phyloP scores from a whole-genome alignment of 192 early-diverging fungal genomes.

The Funneliformis mosseae region DNA sequence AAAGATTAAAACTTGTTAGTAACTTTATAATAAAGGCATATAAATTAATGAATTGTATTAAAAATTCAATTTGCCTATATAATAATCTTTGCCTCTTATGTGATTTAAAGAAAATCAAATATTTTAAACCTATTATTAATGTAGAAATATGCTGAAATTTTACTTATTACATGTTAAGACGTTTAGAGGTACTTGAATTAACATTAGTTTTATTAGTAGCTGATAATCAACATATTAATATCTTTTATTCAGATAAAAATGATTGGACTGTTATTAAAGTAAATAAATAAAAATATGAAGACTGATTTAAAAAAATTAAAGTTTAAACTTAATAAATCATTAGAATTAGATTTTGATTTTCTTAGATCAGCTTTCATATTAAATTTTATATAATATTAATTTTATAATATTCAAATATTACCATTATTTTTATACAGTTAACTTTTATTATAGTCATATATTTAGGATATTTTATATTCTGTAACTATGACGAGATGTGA shows the following conservation, averaged over 20 bases:
- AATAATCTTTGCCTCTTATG: neutral
- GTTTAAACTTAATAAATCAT: neutral
- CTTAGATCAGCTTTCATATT: too few relatives aligned
- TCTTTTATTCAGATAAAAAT: neutral
- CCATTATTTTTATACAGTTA: too few relatives aligned
- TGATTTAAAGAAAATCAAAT: neutral
- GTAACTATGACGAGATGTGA: too few relatives aligned
- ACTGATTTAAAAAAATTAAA: neutral
- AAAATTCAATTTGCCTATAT: neutral
- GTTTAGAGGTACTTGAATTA: neutral
- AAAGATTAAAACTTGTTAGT: neutral
- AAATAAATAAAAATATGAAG: neutral
- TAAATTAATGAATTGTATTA: too few relatives aligned
- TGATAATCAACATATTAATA: neutral
- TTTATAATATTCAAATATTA: too few relatives aligned
- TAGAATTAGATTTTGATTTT: too few relatives aligned
- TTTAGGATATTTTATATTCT: too few relatives aligned
- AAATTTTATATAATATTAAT: too few relatives aligned
- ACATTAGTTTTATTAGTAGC: neutral
- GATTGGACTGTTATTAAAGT: neutral
- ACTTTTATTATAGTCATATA: too few relatives aligned
- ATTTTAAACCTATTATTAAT: constrained; percentile 15
- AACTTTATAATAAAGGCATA: neutral
- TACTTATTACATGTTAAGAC: constrained; percentile 12
- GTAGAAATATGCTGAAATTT: neutral